Evolutionary conservation across 176 grass and related monocot genomes (phyloP).

Genomic region (Aegilops speltoides): DNA sequence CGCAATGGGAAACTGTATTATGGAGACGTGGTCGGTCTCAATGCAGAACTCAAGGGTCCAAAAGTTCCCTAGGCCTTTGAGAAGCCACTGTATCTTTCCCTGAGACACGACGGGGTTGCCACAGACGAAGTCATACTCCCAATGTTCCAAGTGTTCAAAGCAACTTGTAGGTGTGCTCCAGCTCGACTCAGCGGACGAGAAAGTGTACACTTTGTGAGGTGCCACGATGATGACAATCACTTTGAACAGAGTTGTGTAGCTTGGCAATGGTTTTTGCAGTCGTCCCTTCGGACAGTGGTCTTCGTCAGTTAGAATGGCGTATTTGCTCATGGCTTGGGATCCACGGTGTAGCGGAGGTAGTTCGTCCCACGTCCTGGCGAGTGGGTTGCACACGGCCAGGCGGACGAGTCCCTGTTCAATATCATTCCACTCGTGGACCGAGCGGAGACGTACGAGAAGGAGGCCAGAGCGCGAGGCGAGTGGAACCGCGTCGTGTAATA

Average conservation of each 20-base stretch:
- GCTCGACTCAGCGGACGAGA: not conserved
- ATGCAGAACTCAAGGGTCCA: not conserved
- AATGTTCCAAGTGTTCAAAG: no score
- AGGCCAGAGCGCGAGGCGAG: not conserved
- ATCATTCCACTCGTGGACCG: not conserved
- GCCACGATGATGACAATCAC: not conserved
- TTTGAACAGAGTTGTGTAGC: not conserved
- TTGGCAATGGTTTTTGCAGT: not conserved
- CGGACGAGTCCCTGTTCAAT: not conserved
- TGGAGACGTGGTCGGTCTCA: not conserved
- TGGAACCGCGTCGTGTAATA: not conserved
- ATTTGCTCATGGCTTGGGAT: not conserved
- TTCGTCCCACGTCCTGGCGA: not conserved
- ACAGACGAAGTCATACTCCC: not conserved
- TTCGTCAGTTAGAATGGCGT: not conserved
- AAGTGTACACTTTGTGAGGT: not conserved
- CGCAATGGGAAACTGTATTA: not conserved
- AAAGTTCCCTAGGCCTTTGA: not conserved
- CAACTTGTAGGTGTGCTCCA: not conserved
- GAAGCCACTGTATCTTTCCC: not conserved
- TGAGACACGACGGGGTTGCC: not conserved
- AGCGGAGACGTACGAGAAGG: not conserved
- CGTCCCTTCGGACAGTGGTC: not conserved
- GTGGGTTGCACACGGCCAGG: not conserved
- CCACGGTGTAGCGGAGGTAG: not conserved